Evolutionary conservation across 352 stramenopile genomes (phyloP), one percentile per base, ranked within the genome.

Genomic region (Phytophthora fragariaefolia): DNA sequence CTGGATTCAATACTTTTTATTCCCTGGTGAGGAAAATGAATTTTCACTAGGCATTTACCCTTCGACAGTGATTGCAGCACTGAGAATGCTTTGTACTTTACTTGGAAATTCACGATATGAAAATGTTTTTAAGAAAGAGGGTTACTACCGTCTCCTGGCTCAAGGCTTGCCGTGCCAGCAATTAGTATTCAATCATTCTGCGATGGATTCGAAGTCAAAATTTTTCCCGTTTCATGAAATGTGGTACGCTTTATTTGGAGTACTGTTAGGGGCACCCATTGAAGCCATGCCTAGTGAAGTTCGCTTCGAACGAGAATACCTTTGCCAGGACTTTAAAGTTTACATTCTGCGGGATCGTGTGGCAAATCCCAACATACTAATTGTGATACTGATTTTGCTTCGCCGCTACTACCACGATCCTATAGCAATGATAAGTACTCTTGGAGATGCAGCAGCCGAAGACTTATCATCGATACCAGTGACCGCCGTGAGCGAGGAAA

Each of bases 1-100:
- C 17, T 93, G 85, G 85, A 79, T 93, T 43, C 74, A 80, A 23
- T 84, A 82, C 56, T 93, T 91, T 58, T 38, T 93, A 3, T 85
- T 90, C 24, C 71, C 81, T 6, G 43, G 56, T 38, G 57, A 57
- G 9, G 68, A 63, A 28, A 76, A 63, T 3, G 68, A 76, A 12
- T 76, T 73, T 58, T 76, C 68, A 42, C 23, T 76, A 32, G 57
- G 64, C 7, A 74, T 87, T 20, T 58, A 71, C 6, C 74, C 83
- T 10, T 82, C 77, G 4, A 89, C 83, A 7, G 64, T 92, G 7
- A 82, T 86, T 26, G 66, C 74, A 7, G 79, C 80, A 2, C 48
- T 93, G 20, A 79, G 76, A 38, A 47, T 93, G 23, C 62, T 93
- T 9, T 74, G 73, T 1, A 65, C 70, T 3, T 49, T 93, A 20